Base-by-base conservation (phyloP, 164 flowering plant species). In the Magnolia sinica region DNA sequence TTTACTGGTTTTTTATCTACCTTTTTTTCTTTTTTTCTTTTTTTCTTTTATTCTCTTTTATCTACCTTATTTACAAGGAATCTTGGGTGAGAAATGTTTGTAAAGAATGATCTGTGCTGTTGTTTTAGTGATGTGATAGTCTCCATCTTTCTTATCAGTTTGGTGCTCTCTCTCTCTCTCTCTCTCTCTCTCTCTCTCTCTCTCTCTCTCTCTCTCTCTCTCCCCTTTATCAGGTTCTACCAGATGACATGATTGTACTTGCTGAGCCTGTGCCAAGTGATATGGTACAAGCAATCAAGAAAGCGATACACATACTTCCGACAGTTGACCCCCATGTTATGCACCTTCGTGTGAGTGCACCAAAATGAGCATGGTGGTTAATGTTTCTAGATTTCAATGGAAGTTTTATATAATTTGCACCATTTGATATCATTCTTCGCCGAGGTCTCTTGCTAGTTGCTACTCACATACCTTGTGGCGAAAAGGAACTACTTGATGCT, bases 181-280 rank as follows among this genome's bases (percentile, higher is more conserved):
- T 55, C 18, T 55, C 18, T 8, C 61, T 55, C 16, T 55, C 18
- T 55, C 18, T 7, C 61, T 55, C 14, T 55, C 18, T 55, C 18
- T 8, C 61, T 55, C 16, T 55, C 18, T 55, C 18, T 8, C 61
- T 55, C 16, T 55, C 18, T 55, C 18, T 8, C 61, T 55, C 16
- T 55, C 18, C 1, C 59, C 8, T 7, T 50, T 49, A 22, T 73
- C 79, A 92, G 98, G 99, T 94, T 84, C 88, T 96, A 71, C 99
- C 98, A 29, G 98, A 93, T 79, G 99, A 91, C 82, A 94, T 96
- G 97, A 74, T 93, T 82, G 94, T 94, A 64, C 96, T 96, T 78
- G 94, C 98, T 22, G 90, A 89, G 81, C 98, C 99, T 68, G 91
- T 90, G 82, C 98, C 99, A 24, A 61, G 76, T 84, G 96, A 92